Percentiles rank a stretch among this genome's conserved stretches.
These are phyloP conservation scores for Acacia confusa DNA, from an alignment of 306 rosid genomes.

Conservation along the genomic window DNA sequence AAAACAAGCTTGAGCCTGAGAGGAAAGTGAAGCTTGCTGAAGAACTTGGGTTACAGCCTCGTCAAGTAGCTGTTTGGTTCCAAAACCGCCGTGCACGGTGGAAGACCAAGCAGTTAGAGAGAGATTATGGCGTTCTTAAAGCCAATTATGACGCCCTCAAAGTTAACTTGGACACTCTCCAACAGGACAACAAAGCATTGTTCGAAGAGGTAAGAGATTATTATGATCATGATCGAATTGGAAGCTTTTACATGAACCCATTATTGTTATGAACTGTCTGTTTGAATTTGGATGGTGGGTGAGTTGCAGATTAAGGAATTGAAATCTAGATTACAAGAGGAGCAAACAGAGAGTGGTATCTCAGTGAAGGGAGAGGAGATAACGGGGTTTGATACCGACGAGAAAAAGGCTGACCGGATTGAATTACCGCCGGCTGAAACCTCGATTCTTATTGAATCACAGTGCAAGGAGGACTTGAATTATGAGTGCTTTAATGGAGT, in stretches of 20 bases:
- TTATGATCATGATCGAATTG: too few relatives aligned
- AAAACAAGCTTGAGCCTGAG: conserved; percentile 96
- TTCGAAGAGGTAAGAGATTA: conserved; percentile 56
- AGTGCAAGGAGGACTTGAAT: conserved; percentile 43
- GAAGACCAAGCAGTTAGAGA: conserved; percentile 93
- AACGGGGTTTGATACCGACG: conserved; percentile 37
- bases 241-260: neutral
- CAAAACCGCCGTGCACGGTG: conserved; percentile 99
- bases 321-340: conserved; percentile 62
- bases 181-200: conserved; percentile 69
- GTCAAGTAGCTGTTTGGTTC: conserved; percentile 98
- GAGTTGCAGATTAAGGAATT: conserved; percentile 64
- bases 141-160: conserved; percentile 67
- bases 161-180: conserved; percentile 52
- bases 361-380: conserved; percentile 76
- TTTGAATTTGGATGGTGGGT: neutral
- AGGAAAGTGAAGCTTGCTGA: conserved; percentile 82
- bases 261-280: too few relatives aligned
- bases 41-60: conserved; percentile 88
- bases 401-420: neutral
- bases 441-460: conserved; percentile 42
- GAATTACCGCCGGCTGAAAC: neutral
- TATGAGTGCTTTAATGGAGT: conserved; percentile 45
- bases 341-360: conserved; percentile 51
- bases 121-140: conserved; percentile 84